Conservation (phyloP, 2,329 filamentous ascomycete species). For the Botrytis hyacinthi region DNA sequence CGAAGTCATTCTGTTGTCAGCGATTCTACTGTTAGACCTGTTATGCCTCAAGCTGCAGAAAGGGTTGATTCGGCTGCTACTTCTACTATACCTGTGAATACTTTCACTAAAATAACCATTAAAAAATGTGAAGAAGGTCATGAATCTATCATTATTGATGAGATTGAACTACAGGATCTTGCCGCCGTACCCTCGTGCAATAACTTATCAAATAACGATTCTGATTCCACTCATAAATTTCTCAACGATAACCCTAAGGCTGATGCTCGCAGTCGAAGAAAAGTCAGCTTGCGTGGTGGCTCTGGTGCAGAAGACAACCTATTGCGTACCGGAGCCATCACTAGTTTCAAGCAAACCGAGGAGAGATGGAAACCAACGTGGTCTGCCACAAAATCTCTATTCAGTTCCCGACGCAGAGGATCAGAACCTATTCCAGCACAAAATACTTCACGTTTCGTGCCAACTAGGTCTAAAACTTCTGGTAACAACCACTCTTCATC, state of each 20-base stretch:
- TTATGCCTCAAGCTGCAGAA: background rate
- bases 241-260: background rate
- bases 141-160: constrained; percentile 7
- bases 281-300: constrained; percentile 7
- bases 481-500: background rate
- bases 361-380: constrained; percentile 13
- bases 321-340: constrained; percentile 8
- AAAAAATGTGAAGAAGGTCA: constrained; percentile 15
- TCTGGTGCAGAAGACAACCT: background rate
- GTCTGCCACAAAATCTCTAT: constrained; percentile 11
- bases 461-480: background rate
- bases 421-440: background rate
- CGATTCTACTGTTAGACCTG: background rate
- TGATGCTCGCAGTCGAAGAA: background rate
- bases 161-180: constrained; percentile 5
- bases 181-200: background rate
- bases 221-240: background rate
- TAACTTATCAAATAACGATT: background rate
- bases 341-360: constrained; percentile 14
- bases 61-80: background rate
- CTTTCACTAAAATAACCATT: constrained; percentile 6
- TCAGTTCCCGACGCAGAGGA: background rate
- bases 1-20: background rate
- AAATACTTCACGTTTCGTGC: background rate
- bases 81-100: background rate